Conservation (phyloP, 495 filamentous ascomycete genomes). For the Parathielavia hyrcaniae region DNA sequence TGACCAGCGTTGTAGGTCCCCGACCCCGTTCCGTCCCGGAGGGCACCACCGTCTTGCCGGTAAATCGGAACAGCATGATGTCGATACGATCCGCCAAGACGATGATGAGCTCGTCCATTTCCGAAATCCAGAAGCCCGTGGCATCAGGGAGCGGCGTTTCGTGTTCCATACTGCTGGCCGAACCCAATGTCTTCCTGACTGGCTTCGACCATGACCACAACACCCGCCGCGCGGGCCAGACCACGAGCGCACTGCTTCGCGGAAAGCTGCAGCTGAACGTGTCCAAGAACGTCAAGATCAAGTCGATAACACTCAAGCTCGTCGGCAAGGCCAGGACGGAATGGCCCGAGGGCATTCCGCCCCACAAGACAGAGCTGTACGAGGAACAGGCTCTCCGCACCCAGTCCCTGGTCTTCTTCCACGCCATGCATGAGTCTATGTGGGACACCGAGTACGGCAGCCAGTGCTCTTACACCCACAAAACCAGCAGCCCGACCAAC, state of each 20-base stretch:
- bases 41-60: conserved; percentile 17
- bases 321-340: conserved; percentile 81
- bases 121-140: conserved; percentile 58
- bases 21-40: conserved; percentile 12
- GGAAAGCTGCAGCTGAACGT: conserved; percentile 78
- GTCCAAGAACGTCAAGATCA: conserved; percentile 88
- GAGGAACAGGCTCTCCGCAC: conserved; percentile 74
- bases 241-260: conserved; percentile 71
- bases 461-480: conserved; percentile 45
- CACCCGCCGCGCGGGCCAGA: conserved; percentile 47
- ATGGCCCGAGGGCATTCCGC: conserved; percentile 97
- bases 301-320: conserved; percentile 84
- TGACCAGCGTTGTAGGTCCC: conserved; percentile 23
- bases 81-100: conserved; percentile 42
- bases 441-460: conserved; percentile 57
- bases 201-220: conserved; percentile 82
- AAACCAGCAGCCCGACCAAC: conserved; percentile 27
- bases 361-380: conserved; percentile 72
- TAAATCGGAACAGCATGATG: conserved; percentile 40
- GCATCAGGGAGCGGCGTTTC: conserved; percentile 66
- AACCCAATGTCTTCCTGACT: conserved; percentile 83
- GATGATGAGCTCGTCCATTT: conserved; percentile 37
- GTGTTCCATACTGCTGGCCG: conserved; percentile 71
- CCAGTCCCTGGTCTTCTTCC: conserved; percentile 77
- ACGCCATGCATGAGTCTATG: conserved; percentile 53